Percentiles rank a stretch among this genome's conserved stretches.
Conservation (phyloP, 202 grass and related monocot genomes). For the Digitaria exilis region DNA sequence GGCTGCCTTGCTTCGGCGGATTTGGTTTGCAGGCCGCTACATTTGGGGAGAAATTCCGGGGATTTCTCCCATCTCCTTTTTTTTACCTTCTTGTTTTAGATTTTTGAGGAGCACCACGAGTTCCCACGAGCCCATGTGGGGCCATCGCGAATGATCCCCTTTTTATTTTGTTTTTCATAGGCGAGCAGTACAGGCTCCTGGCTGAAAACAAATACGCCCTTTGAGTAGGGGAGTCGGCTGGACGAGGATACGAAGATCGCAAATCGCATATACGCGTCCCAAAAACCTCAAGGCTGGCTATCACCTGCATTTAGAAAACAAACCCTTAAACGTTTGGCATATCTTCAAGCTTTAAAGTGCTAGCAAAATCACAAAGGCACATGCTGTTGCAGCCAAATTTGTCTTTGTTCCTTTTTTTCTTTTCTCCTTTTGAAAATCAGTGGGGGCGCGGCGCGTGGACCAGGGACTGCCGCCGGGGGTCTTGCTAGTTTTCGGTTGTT, state of each 20-base stretch:
- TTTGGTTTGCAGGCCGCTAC: constrained; percentile 32
- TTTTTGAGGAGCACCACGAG: constrained; percentile 14
- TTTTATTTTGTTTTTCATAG: neutral
- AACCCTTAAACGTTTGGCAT: neutral
- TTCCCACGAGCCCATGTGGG: neutral
- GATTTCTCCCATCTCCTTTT: neutral
- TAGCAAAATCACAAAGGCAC: neutral
- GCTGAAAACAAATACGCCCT: too few relatives aligned
- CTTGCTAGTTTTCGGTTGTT: constrained; percentile 13
- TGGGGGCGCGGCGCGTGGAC: neutral
- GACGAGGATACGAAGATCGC: neutral
- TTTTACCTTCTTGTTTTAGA: neutral
- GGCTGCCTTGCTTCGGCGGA: neutral
- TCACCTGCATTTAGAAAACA: neutral
- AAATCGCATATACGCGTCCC: neutral
- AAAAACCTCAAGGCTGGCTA: neutral
- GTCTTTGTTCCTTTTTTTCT: neutral
- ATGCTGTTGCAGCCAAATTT: neutral
- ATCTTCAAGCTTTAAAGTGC: neutral
- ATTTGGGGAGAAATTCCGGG: constrained; percentile 44
- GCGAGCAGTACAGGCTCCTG: neutral
- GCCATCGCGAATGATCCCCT: neutral
- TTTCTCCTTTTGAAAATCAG: neutral
- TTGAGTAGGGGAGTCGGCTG: too few relatives aligned
- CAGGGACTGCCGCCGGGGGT: neutral